Percentiles rank a stretch among this genome's conserved stretches.
phyloP scores from a whole-genome alignment of 202 grass and related monocot genomes.

The Elaeis oleifera region DNA sequence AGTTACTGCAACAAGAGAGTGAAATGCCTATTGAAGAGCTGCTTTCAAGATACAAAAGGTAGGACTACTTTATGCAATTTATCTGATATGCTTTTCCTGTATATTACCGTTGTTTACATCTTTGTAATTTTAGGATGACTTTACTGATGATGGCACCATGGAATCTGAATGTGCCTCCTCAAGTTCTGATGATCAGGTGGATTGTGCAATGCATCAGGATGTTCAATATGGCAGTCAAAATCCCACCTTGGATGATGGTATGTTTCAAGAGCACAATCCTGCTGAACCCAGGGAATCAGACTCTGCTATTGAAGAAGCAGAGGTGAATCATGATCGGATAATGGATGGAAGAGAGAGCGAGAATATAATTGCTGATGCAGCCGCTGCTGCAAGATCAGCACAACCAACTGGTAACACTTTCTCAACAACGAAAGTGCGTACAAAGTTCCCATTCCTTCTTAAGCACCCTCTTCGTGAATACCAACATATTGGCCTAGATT shows the following conservation, averaged over 20 bases:
- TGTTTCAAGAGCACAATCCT: conserved; percentile 20
- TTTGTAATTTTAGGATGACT: conserved; percentile 72
- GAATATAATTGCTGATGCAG: conserved; percentile 82
- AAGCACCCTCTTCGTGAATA: conserved; percentile 98
- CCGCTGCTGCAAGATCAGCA: conserved; percentile 93
- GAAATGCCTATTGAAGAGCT: conserved; percentile 88
- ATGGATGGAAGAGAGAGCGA: conserved; percentile 46
- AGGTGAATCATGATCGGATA: conserved; percentile 30
- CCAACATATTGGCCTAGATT: conserved; percentile 98
- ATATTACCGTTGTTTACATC: conserved; percentile 27
- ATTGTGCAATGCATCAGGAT: conserved; percentile 30
- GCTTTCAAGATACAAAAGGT: conserved; percentile 87
- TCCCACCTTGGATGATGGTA: conserved; percentile 9
- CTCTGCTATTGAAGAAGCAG: conserved; percentile 35
- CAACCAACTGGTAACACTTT: conserved; percentile 98
- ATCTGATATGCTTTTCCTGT: conserved; percentile 3
- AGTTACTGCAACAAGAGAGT: conserved; percentile 85
- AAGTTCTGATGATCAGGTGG: conserved; percentile 33
- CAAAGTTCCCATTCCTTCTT: conserved; percentile 95
- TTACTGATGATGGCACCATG: conserved; percentile 36
- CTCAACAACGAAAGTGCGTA: conserved; percentile 84
- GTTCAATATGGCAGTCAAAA: conserved; percentile 26
- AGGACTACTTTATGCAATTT: conserved; percentile 25
- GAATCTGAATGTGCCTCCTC: conserved; percentile 25
- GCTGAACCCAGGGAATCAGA: conserved; percentile 22